Evolutionary conservation across 768 basidiomycete genomes (phyloP).

Genomic region (Russula griseocarnosa): DNA sequence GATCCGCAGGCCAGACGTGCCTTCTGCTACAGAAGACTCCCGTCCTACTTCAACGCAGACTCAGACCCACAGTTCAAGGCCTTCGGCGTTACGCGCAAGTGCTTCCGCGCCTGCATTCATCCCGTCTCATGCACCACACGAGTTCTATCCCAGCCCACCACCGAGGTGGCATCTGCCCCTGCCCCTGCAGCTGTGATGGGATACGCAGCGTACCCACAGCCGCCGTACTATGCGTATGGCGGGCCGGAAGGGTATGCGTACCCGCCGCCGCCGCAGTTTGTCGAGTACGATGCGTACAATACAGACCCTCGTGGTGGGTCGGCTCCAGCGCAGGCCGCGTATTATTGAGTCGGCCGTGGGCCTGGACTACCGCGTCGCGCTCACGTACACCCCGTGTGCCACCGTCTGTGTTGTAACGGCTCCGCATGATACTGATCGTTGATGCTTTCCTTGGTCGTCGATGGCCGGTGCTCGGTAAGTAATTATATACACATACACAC

Average conservation of each 20-base stretch:
- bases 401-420: too few relatives aligned
- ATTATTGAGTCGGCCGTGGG: too few relatives aligned
- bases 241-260: conserved; percentile 20
- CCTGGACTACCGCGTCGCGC: too few relatives aligned
- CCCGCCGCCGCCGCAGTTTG: conserved; percentile 18
- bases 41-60: too few relatives aligned
- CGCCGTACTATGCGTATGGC: conserved; percentile 23
- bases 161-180: conserved; percentile 31
- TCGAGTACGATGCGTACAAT: conserved; percentile 21
- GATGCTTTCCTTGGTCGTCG: too few relatives aligned
- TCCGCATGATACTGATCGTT: too few relatives aligned
- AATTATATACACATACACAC: conserved; percentile 9
- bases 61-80: too few relatives aligned
- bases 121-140: conserved; percentile 29
- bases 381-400: too few relatives aligned
- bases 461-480: not conserved
- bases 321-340: conserved; percentile 4
- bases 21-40: too few relatives aligned
- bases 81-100: too few relatives aligned
- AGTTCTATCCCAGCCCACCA: conserved; percentile 30
- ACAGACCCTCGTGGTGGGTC: conserved; percentile 14
- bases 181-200: conserved; percentile 44
- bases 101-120: conserved; percentile 17
- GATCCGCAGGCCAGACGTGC: conserved; percentile 69
- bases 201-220: conserved; percentile 47